A percentile compares a stretch with the other conserved stretches of the same genome.
Conservation (phyloP, 352 stramenopile species). For the Phytophthora megakarya region DNA sequence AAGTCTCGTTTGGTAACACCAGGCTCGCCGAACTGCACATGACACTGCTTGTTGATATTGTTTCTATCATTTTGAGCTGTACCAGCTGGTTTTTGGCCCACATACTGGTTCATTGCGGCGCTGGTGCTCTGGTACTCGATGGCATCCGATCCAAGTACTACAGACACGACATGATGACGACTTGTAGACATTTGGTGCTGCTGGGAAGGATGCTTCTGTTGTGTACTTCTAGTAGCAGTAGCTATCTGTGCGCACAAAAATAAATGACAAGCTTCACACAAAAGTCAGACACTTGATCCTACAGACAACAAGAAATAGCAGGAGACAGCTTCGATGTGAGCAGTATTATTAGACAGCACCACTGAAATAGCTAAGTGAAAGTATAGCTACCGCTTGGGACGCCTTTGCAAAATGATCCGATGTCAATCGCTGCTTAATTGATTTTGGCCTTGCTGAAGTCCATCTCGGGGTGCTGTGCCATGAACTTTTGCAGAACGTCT, state of each 20-base stretch:
- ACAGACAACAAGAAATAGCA: slow-evolving; percentile 26
- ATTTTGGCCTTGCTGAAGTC: slow-evolving; percentile 99
- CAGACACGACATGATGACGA: slow-evolving; percentile 56
- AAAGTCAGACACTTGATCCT: not conserved
- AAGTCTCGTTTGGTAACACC: slow-evolving; percentile 70
- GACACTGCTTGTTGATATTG: slow-evolving; percentile 69
- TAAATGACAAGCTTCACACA: slow-evolving; percentile 11
- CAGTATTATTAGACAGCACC: slow-evolving; percentile 31
- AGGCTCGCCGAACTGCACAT: slow-evolving; percentile 69
- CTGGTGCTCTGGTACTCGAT: slow-evolving; percentile 59
- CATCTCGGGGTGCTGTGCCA: slow-evolving; percentile 99
- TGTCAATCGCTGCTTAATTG: slow-evolving; percentile 56
- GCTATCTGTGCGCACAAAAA: slow-evolving; percentile 13
- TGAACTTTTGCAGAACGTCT: slow-evolving; percentile 99
- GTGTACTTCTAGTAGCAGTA: too few relatives aligned
- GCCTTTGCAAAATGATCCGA: not conserved
- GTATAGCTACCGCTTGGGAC: not conserved
- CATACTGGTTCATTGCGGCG: slow-evolving; percentile 51
- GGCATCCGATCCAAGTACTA: slow-evolving; percentile 68
- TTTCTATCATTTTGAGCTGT: slow-evolving; percentile 15
- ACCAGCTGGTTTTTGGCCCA: slow-evolving; percentile 23
- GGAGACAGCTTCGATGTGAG: slow-evolving; percentile 16
- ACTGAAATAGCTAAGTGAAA: slow-evolving; percentile 7
- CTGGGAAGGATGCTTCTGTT: not conserved
- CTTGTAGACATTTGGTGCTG: slow-evolving; percentile 24